Evolutionary conservation across 169 alveolate species (phyloP), one percentile per base, ranked within the genome.

Genomic region (Plasmodium inui): DNA sequence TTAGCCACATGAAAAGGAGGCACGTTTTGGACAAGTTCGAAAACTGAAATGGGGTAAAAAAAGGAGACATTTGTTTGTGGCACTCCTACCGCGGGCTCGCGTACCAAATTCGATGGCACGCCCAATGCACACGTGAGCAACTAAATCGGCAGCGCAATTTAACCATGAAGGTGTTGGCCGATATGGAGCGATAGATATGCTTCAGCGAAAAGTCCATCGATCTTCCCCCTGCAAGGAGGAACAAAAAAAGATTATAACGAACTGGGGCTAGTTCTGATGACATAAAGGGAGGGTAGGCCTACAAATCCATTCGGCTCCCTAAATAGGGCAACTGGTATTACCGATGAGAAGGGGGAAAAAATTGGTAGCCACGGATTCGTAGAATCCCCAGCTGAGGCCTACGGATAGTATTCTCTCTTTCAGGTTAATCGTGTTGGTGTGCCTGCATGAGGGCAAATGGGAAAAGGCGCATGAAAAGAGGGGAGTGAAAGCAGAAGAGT

Each of bases 381-480:
- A 86, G 71, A 86, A 86, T 22, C 93, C 93, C 93, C 93, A 86
- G 80, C 93, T 86, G 39, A 86, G 73, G 26, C 93, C 93, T 17
- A 78, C 85, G n/a, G 93, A 86, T 70, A 86, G 46, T 86, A 86
- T 73, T 19, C 93, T 86, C 84, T 78, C 85, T 7, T 86, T 86
- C 71, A 86, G 50, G 55, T 74, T 86, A 2, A 86, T 30, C 12
- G 81, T 74, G 71, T 76, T 74, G 26, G 73, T 86, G 78, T 86
- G 93, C 37, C 93, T 86, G 71, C 81, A 37, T 19, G 70, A 0
- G 76, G 76, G 2, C 3, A 7, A 3, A 6, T 9, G 26, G 26
- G 28, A 46, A 10, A 26, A 19, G 7, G 76, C 2, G 9, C 76
- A 67, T 67, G 76, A 7, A 67, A 22, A 67, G 28, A 67, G n/a